phyloP scores from a whole-genome alignment of 2,329 filamentous ascomycete species.

The Epichloe aotearoae region DNA sequence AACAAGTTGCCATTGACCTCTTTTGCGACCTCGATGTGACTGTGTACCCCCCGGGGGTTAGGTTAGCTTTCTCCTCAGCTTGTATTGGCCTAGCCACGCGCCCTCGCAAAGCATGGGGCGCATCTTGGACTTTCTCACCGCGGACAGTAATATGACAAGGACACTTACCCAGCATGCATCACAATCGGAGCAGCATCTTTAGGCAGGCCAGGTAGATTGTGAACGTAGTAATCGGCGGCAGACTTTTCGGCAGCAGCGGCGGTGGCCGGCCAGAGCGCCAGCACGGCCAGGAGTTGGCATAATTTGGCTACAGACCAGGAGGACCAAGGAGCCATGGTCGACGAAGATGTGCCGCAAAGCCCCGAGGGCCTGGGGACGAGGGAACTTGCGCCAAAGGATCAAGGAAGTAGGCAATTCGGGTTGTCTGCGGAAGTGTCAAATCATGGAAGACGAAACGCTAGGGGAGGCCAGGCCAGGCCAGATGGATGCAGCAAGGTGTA shows the following conservation, averaged over 20 bases:
- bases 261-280: slow-evolving; percentile 30
- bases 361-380: not conserved
- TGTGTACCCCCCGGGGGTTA: slow-evolving; percentile 23
- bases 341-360: not conserved
- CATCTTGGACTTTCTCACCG: not conserved
- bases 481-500: not conserved
- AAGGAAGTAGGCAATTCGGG: not conserved
- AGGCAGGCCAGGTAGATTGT: slow-evolving; percentile 72
- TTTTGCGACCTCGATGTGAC: slow-evolving; percentile 80
- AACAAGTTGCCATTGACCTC: slow-evolving; percentile 87
- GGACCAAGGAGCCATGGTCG: slow-evolving; percentile 3
- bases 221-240: slow-evolving; percentile 76
- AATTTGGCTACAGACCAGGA: not conserved
- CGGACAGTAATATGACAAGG: too few relatives aligned
- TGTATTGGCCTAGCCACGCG: not conserved
- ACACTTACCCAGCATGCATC: slow-evolving; percentile 90
- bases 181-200: slow-evolving; percentile 60
- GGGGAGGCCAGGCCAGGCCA: not conserved
- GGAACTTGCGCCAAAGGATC: not conserved
- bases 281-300: slow-evolving; percentile 16
- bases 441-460: not conserved
- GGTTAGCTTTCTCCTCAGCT: not conserved
- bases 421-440: not conserved
- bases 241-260: slow-evolving; percentile 17
- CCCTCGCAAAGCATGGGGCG: not conserved